phyloP scores from a whole-genome alignment of 2,329 filamentous ascomycete genomes.

The Fusarium burgessii region DNA sequence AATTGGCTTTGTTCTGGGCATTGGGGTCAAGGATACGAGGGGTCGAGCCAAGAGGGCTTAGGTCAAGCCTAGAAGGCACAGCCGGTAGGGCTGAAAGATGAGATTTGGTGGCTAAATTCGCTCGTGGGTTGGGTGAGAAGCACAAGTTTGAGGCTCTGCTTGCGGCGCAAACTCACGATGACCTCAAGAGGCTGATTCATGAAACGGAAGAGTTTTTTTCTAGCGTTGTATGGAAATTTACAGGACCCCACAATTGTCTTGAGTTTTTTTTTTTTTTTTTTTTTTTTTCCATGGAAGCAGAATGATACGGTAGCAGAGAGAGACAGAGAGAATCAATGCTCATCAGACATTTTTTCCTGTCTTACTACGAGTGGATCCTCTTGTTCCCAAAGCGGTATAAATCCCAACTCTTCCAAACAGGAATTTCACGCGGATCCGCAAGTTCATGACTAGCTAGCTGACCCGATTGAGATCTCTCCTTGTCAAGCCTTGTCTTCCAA shows the following conservation, averaged over 20 bases:
- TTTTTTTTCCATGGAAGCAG: background rate
- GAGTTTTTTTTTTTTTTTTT: too few species aligned
- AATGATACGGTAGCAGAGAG: too few species aligned
- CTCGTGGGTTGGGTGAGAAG: background rate
- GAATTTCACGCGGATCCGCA: constrained; percentile 2
- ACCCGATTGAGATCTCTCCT: background rate
- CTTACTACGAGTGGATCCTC: background rate
- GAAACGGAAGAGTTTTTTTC: constrained; percentile 1
- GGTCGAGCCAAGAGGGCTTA: constrained; percentile 17
- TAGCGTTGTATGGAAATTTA: background rate
- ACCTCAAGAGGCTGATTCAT: background rate
- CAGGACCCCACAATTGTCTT: constrained; percentile 7
- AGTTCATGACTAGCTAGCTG: constrained; percentile 5
- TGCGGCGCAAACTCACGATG: background rate
- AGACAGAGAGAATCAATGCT: background rate
- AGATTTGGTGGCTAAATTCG: background rate
- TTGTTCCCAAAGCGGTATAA: constrained; percentile 10
- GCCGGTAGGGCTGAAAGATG: constrained; percentile 13
- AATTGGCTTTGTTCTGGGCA: constrained; percentile 24
- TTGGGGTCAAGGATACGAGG: constrained; percentile 24
- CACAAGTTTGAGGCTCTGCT: constrained; percentile 1
- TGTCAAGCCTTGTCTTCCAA: background rate
- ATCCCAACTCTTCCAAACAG: background rate
- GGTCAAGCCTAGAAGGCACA: background rate
- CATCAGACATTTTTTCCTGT: background rate